Conservation (phyloP, 2,329 filamentous ascomycete genomes). For the Grosmannia penicillata region DNA sequence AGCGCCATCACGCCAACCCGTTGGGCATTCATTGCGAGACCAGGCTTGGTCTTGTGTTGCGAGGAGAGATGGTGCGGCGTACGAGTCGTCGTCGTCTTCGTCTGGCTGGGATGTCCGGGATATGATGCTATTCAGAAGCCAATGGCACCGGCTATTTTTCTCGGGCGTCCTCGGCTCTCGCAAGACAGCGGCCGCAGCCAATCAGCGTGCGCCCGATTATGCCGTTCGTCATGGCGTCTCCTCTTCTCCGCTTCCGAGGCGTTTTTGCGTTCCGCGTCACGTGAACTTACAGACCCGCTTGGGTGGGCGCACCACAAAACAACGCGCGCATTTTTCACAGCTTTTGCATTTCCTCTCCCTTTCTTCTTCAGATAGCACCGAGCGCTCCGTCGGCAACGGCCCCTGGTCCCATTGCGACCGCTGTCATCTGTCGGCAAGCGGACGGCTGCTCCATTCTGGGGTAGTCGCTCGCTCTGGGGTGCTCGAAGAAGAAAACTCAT, state of each 20-base stretch:
- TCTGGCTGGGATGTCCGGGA: too few species aligned
- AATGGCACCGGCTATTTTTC: constrained; percentile 1
- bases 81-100: constrained; percentile 3
- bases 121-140: neutral
- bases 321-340: constrained; percentile 4
- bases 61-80: constrained; percentile 8
- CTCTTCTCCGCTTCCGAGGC: constrained; percentile 5
- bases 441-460: constrained; percentile 12
- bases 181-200: constrained; percentile 1
- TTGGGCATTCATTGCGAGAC: constrained; percentile 36
- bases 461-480: constrained; percentile 10
- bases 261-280: constrained; percentile 11
- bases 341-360: constrained; percentile 17
- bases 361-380: constrained; percentile 36
- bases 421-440: constrained; percentile 1
- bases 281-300: neutral
- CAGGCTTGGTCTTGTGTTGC: neutral
- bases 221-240: constrained; percentile 8
- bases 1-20: constrained; percentile 43
- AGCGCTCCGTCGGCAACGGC: constrained; percentile 21
- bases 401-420: constrained; percentile 1
- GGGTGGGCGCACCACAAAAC: neutral
- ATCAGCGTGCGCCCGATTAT: constrained; percentile 10
- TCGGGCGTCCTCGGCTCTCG: constrained; percentile 26
- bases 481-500: constrained; percentile 30